A percentile compares a stretch with the other conserved stretches of the same genome.
These are phyloP conservation scores for Gymnopilus junonius DNA, from an alignment of 768 basidiomycete genomes.

Conservation along the genomic window DNA sequence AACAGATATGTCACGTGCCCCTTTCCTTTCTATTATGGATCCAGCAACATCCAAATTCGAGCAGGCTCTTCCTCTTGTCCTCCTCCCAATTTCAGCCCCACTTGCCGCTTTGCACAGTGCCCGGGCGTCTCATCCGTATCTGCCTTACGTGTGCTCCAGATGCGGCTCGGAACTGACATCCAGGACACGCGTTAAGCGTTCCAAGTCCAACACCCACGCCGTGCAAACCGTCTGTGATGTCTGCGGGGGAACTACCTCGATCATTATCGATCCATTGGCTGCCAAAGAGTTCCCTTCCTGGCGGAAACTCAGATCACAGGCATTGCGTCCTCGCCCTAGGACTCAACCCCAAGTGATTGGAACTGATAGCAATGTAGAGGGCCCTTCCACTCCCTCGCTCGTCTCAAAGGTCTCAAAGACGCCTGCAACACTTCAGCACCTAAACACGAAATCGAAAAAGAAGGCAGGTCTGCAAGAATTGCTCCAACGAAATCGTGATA, in stretches of 20 bases:
- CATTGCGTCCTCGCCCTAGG: background rate
- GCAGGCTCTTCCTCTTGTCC: constrained; percentile 48
- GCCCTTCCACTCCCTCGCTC: constrained; percentile 8
- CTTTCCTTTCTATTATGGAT: constrained; percentile 23
- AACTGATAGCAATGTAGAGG: background rate
- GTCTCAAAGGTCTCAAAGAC: constrained; percentile 16
- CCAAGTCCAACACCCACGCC: constrained; percentile 21
- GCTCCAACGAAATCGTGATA: constrained; percentile 62
- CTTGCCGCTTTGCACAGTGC: constrained; percentile 67
- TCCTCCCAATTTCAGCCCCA: constrained; percentile 55
- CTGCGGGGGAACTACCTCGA: constrained; percentile 31
- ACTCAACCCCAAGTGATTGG: background rate
- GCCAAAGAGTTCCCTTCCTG: constrained; percentile 20
- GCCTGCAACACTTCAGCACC: background rate
- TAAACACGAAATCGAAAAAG: constrained; percentile 43
- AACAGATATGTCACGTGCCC: constrained; percentile 16
- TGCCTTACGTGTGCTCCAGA: constrained; percentile 42
- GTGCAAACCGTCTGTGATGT: constrained; percentile 26
- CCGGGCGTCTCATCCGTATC: constrained; percentile 34
- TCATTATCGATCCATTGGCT: constrained; percentile 22
- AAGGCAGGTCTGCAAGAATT: constrained; percentile 64
- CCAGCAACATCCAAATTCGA: constrained; percentile 48
- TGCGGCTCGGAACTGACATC: constrained; percentile 56
- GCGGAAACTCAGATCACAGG: constrained; percentile 3
- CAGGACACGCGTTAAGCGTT: constrained; percentile 40